Evolutionary conservation across 352 stramenopile genomes (phyloP), one percentile per base, ranked within the genome.

Genomic region (Elongisporangium prolatum): DNA sequence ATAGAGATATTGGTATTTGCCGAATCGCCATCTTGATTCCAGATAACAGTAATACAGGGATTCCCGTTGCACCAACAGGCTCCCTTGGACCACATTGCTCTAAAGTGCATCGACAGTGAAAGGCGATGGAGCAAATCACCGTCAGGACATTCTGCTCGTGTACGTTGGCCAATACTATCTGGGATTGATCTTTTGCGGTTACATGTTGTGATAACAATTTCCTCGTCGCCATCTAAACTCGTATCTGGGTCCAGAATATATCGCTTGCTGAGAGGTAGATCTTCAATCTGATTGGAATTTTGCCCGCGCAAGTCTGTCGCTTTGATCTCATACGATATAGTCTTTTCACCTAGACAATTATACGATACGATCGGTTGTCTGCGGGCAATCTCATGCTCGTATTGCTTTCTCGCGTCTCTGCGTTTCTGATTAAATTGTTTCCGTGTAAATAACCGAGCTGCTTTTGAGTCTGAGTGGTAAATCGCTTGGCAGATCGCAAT

Each of bases 311-410:
- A 2, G 9, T 40, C 24, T 16, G 28, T 7, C 51, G 48, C 40
- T 2, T 40, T 24, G 25, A 63, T 40, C 14, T 81, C 65, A 78
- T 78, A 91, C 20, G 68, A 74, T 57, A 89, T 70, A 8, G 63
- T 73, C 40, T 88, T 89, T 52, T 91, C 81, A 4, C 81, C 81
- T 5, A 91, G 67, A 17, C 80, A 67, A 51, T 89, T 91, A 57
- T 87, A 91, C 0, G 72, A 72, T 6, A 91, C 69, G 21, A 89
- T 65, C 8, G 77, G 54, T 25, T 78, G 75, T 11, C 63, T 70
- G 37, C 60, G 57, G 8, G 38, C 22, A 50, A 69, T 52, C 1
- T 54, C 50, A 24, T 67, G 70, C 49, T 83, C 62, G 11, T 56
- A 51, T 11, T 61, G 56, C 59, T 68, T 79, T 56, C 20, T 18